These are phyloP conservation scores for Yarrowia divulgata DNA, from an alignment of 805 yeast species.

Conservation along the genomic window DNA sequence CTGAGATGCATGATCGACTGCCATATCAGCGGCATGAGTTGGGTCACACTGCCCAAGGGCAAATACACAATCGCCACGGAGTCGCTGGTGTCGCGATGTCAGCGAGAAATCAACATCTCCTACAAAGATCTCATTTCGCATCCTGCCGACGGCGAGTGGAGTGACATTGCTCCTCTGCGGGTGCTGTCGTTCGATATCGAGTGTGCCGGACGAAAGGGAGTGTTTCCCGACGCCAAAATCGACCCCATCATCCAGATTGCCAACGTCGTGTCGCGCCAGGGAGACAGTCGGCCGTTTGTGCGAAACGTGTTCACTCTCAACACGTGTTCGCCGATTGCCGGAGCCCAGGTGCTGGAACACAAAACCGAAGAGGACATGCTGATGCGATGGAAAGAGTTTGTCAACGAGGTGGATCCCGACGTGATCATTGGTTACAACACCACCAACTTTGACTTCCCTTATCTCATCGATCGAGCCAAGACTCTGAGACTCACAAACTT, in stretches of 20 bases:
- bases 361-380: conserved; percentile 83
- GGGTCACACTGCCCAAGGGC: conserved; percentile 87
- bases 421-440: conserved; percentile 96
- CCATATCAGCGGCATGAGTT: conserved; percentile 91
- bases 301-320: conserved; percentile 93
- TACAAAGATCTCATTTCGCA: conserved; percentile 77
- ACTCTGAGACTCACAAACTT: conserved; percentile 71
- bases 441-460: conserved; percentile 94
- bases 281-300: conserved; percentile 83
- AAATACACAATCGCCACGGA: conserved; percentile 60
- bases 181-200: conserved; percentile 95
- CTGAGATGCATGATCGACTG: conserved; percentile 92
- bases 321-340: conserved; percentile 91
- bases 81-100: conserved; percentile 73
- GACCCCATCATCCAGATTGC: conserved; percentile 98
- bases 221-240: conserved; percentile 91
- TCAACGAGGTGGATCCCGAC: conserved; percentile 88
- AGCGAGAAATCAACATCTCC: conserved; percentile 77
- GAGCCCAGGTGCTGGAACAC: conserved; percentile 84
- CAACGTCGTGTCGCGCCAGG: conserved; percentile 84
- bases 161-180: conserved; percentile 90
- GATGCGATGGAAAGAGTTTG: conserved; percentile 83
- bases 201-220: conserved; percentile 97
- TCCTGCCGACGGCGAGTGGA: conserved; percentile 91
- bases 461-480: conserved; percentile 83